Conservation (phyloP, 2,329 filamentous ascomycete species). For the Aspergillus felis region DNA sequence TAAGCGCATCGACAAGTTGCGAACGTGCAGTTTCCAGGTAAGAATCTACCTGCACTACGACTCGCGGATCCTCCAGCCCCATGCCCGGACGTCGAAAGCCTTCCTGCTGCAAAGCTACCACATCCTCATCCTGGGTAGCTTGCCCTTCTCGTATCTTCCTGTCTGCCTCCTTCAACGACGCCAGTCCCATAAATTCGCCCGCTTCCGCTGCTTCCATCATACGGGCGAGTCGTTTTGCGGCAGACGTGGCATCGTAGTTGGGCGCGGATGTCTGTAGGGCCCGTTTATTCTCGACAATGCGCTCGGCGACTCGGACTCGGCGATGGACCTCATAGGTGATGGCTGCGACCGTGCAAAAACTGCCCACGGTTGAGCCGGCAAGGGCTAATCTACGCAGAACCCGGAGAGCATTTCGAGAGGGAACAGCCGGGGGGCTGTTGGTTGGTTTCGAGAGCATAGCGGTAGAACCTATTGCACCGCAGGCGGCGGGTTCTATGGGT, state of each 20-base stretch:
- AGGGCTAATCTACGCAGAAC: constrained; percentile 34
- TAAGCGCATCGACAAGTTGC: neutral
- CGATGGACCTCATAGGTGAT: constrained; percentile 42
- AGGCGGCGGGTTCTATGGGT: constrained; percentile 17
- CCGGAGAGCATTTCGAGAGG: constrained; percentile 44
- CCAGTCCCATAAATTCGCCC: constrained; percentile 39
- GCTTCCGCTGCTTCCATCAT: constrained; percentile 45
- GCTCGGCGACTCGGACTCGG: constrained; percentile 38
- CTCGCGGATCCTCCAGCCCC: neutral
- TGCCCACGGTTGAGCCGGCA: constrained; percentile 36
- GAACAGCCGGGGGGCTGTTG: constrained; percentile 30
- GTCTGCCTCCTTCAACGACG: constrained; percentile 31
- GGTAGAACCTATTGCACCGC: constrained; percentile 20
- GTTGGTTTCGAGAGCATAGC: constrained; percentile 32
- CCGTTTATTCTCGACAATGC: constrained; percentile 43
- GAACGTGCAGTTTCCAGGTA: constrained; percentile 3
- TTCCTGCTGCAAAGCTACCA: neutral
- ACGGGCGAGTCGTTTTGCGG: constrained; percentile 32
- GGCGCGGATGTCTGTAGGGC: constrained; percentile 39
- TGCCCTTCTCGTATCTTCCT: constrained; percentile 12
- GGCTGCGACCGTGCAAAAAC: constrained; percentile 38
- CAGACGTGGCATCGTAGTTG: constrained; percentile 38
- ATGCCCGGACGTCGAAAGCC: neutral
- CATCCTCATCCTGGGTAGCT: neutral
- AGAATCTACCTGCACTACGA: neutral